Evolutionary conservation across 306 rosid genomes (phyloP), one percentile per base, ranked within the genome.

Genomic region (Vigna reflexopilosa): DNA sequence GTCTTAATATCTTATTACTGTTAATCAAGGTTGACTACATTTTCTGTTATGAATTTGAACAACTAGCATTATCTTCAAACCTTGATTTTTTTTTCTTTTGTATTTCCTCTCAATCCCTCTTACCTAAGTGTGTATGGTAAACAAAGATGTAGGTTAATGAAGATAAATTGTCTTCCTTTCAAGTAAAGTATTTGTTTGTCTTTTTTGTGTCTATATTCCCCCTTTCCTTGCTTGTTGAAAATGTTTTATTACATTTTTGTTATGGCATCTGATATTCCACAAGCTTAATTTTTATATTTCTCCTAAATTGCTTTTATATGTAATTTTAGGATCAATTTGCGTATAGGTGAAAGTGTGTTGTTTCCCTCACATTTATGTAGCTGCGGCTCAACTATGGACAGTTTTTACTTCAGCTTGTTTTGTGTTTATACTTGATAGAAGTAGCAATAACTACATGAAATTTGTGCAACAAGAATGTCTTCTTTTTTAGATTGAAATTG

Each of bases 381-480:
- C 81, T 74, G 38, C 57, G 70, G 63, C 66, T 47, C 70, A 49
- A 55, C 65, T 24, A 11, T 47, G 71, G 68, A 13, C 44, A 64
- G 45, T 9, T 22, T 71, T 65, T 38, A 24, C 36, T 72, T 64
- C 55, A 2, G 36, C 22, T 32, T 14, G 17, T 6, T 38, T 36
- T 57, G 24, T 57, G 48, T 36, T 75, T 59, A 24, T 50, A 22
- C 47, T 61, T 59, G 5, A 45, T 34, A 22, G 8, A 62, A 38
- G 59, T 58, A 49, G 26, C 45, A 58, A 17, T 51, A 64, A 52
- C 42, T 38, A 59, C 3, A n/a, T 36, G 56, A 68, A 44, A 64
- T 5, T 45, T 70, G 70, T 51, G 70, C 57, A 28, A 50, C 40
- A 58, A 64, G 48, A 80, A 49, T 24, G 67, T 59, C 74, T 59